Conservation (phyloP, 208 protist genomes). For the Polymyxa betae region DNA sequence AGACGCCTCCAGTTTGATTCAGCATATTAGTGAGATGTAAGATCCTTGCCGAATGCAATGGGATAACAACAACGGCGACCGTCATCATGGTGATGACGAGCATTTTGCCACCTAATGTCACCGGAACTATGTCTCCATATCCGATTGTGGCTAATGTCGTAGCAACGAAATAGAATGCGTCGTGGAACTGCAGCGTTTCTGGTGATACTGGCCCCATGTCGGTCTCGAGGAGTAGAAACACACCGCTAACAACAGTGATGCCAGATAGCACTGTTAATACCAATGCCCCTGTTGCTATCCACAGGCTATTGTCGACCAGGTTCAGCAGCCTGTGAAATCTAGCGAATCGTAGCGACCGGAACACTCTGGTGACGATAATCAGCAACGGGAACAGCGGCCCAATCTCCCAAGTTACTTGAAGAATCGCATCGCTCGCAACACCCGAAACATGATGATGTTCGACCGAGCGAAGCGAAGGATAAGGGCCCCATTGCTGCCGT, state of each 20-base stretch:
- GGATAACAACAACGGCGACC: conserved; percentile 6
- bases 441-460: conserved; percentile 38
- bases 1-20: conserved; percentile 11
- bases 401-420: too few species aligned
- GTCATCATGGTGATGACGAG: conserved; percentile 11
- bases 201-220: not conserved
- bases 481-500: not conserved
- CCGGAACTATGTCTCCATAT: conserved; percentile 31
- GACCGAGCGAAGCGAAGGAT: conserved; percentile 34
- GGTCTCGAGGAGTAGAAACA: conserved; percentile 39
- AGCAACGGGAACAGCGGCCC: too few species aligned
- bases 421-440: conserved; percentile 27
- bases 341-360: conserved; percentile 14
- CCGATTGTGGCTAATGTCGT: conserved; percentile 35
- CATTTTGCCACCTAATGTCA: not conserved
- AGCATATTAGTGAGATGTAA: not conserved
- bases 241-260: conserved; percentile 3
- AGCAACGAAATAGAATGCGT: conserved; percentile 48
- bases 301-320: conserved; percentile 29
- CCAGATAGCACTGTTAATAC: not conserved
- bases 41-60: conserved; percentile 43
- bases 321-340: not conserved
- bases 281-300: not conserved
- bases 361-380: too few species aligned
- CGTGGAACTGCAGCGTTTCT: not conserved